Base-by-base conservation (phyloP, 2,329 filamentous ascomycete genomes). In the Xylogone sp. region DNA sequence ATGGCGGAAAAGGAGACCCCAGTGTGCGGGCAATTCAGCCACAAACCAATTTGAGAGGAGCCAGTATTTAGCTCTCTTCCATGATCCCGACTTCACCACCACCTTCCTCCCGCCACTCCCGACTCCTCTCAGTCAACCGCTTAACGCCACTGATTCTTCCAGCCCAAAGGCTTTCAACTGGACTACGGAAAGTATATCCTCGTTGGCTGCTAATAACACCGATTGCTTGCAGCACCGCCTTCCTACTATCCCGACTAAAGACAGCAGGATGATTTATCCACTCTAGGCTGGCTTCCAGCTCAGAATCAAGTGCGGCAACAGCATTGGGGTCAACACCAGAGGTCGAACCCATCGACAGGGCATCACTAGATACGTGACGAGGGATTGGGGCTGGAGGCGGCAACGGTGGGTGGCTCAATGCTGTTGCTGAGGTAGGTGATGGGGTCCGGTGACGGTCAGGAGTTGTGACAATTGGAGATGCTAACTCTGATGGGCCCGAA, bases 261-360 rank as follows among this genome's bases (percentile, higher is more conserved):
- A 97, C 90, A 2, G 92, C 92, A 1, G 94, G 94, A 65, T 99
- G 94, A 66, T 88, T 91, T 69, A 99, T 97, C 94, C 94, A 99
- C 71, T 99, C 94, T 16, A 99, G 75, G 47, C 88, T 90, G 29
- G 88, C 83, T 67, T 96, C 90, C 29, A 99, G 81, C 69, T 99
- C 94, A 1, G 88, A 83, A 67, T 99, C 94, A 18, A 99, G 82
- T 2, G 94, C 92, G 21, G 83, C 77, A 62, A 97, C 93, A 0
- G 89, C 94, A 31, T 77, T 78, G 5, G 82, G 72, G 64, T 99
- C 94, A 51, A 99, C 93, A n/a, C 90, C 88, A 6, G 84, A 87
- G 53, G 69, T 79, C 66, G 69, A 89, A 65, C 6, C 74, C 76
- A 56, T 83, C 16, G 61, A 59, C 2, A 65, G 57, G 6, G 59